Evolutionary conservation across 306 rosid genomes (phyloP).

Genomic region (Cucurbita argyrosperma): DNA sequence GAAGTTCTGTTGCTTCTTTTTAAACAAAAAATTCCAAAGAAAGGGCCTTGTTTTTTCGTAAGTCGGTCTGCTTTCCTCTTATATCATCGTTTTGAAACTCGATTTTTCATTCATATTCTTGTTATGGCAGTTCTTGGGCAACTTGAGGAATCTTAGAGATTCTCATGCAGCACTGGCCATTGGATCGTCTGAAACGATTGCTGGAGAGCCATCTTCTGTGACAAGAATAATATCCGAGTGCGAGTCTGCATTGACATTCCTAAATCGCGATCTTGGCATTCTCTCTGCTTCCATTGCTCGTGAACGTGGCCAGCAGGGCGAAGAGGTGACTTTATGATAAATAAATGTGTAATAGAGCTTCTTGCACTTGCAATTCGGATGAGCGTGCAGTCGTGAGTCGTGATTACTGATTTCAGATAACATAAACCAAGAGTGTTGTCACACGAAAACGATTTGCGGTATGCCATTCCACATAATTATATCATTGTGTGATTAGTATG

Average conservation of each 20-base stretch:
- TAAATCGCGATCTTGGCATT: conserved; percentile 83
- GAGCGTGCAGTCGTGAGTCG: neutral
- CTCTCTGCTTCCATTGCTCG: conserved; percentile 94
- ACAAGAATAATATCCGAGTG: conserved; percentile 80
- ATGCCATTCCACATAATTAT: neutral
- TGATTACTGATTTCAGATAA: neutral
- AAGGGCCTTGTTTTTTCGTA: neutral
- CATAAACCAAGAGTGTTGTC: neutral
- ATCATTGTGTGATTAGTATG: neutral
- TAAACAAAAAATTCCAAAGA: neutral
- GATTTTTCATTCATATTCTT: neutral
- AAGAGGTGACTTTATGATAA: conserved; percentile 31
- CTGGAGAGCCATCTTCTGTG: conserved; percentile 78
- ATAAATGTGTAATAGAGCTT: neutral
- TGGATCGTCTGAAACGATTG: conserved; percentile 74
- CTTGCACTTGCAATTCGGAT: neutral
- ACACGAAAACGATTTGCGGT: neutral
- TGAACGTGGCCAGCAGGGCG: conserved; percentile 45
- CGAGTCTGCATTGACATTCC: conserved; percentile 68
- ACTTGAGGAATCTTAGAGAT: conserved; percentile 81
- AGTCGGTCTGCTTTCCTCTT: neutral
- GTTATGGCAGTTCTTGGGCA: conserved; percentile 57
- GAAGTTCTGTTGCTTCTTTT: neutral
- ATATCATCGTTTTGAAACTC: neutral
- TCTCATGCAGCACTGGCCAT: conserved; percentile 76